Evolutionary conservation across 371 early-diverging fungal species (phyloP).

Genomic region (Saksenaea vasiformis): DNA sequence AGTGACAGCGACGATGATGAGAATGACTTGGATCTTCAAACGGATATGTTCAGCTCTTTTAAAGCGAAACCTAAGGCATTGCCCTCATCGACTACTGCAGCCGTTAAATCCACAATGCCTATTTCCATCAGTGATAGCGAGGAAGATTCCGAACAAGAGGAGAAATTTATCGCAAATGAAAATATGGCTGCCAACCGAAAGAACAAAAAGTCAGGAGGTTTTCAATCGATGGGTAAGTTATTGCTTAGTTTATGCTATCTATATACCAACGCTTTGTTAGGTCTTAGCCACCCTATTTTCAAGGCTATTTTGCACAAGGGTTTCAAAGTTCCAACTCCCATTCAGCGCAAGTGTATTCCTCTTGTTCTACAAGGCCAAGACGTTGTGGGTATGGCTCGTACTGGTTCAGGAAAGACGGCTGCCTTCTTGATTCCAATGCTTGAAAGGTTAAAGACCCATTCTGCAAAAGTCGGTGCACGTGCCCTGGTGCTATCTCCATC

Average conservation of each 20-base stretch:
- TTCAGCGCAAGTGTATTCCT: conserved; percentile 97
- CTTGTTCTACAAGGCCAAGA: conserved; percentile 88
- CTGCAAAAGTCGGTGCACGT: conserved; percentile 87
- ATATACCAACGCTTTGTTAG: conserved; percentile 25
- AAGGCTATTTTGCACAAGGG: conserved; percentile 90
- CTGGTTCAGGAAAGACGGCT: conserved; percentile 98
- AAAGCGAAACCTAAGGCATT: conserved; percentile 12
- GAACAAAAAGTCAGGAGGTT: conserved; percentile 93
- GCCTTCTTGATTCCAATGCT: conserved; percentile 96
- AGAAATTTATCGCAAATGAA: conserved; percentile 52
- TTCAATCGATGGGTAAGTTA: conserved; percentile 92
- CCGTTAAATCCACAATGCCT: conserved; percentile 12
- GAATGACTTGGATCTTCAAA: conserved; percentile 31
- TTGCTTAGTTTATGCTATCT: background rate
- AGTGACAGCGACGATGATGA: conserved; percentile 10
- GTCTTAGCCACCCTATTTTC: conserved; percentile 76
- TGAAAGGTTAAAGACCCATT: conserved; percentile 85
- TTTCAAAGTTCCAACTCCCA: conserved; percentile 97
- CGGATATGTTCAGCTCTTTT: conserved; percentile 45
- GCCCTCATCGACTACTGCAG: conserved; percentile 7
- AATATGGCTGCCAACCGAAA: conserved; percentile 76
- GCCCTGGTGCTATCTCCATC: conserved; percentile 89
- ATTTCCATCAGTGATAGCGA: conserved; percentile 32
- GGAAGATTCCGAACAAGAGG: conserved; percentile 44
- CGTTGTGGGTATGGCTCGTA: conserved; percentile 97